Evolutionary conservation across 2,329 filamentous ascomycete genomes (phyloP), one percentile per base, ranked within the genome.

Genomic region (Sporothrix protearum): DNA sequence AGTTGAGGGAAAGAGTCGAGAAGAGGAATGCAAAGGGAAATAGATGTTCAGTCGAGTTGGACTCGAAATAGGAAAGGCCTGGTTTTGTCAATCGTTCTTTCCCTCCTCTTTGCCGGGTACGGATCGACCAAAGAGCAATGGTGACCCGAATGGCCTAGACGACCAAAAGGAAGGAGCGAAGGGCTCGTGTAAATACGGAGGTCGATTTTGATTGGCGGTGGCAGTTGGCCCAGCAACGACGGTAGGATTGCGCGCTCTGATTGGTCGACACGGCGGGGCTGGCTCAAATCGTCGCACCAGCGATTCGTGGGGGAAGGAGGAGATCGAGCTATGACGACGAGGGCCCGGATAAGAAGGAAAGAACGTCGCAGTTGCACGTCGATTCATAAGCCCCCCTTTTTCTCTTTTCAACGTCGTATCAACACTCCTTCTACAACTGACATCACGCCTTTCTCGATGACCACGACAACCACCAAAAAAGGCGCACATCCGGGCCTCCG

Each of bases 111-210:
- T 51, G n/a, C 47, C 47, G 45, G 47, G 66, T 42, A 25, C 64
- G 47, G 39, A 47, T 64, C 42, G 61, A 49, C 63, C 19, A 36
- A 22, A 66, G 45, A 49, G 63, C 42, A 66, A 12, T 30, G 49
- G 63, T 57, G 42, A 19, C 12, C 42, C 42, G 42, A 47, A 14
- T 47, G 67, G 67, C 39, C 67, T 59, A 69, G 67, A 69, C 66
- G 49, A 68, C 47, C 30, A 39, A 45, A 28, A 8, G 64, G 64
- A 67, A 67, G 64, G 64, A 49, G 45, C 64, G 12, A 39, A 36
- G n/a, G 59, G 42, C 42, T 14, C 28, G 64, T 69, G 71, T 72
- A 72, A 72, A 72, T 72, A 70, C 57, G 30, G 59, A 53, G 33
- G 47, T 42, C 67, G 59, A 64, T 36, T 63, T 59, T 47, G 57